Evolutionary conservation across 164 flowering plant species (phyloP).

Genomic region (Tetracentron sinense): DNA sequence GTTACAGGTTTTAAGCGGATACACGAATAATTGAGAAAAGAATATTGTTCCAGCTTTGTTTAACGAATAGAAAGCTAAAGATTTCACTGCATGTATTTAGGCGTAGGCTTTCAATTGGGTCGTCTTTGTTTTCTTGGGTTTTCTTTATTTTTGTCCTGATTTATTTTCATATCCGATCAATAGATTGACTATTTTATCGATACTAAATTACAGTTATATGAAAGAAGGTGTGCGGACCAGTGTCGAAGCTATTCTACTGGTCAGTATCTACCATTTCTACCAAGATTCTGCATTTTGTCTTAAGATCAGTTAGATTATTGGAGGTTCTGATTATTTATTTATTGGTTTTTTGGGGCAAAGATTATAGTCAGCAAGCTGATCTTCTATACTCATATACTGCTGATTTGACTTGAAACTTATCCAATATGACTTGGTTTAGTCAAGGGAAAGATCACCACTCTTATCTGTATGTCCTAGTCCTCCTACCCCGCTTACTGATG

Average conservation of each 20-base stretch:
- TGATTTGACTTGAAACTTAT: not conserved
- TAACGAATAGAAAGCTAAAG: not conserved
- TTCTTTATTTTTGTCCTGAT: not conserved
- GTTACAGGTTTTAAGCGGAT: too few relatives aligned
- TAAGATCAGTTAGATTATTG: too few relatives aligned
- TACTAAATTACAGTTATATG: slow-evolving; percentile 60
- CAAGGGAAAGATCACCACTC: not conserved
- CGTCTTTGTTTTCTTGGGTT: not conserved
- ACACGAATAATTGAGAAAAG: too few relatives aligned
- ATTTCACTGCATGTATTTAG: too few relatives aligned
- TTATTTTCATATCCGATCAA: not conserved
- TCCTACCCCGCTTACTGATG: too few relatives aligned
- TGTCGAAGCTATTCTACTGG: slow-evolving; percentile 96
- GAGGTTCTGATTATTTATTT: too few relatives aligned
- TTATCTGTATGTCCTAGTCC: too few relatives aligned
- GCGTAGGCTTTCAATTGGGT: too few relatives aligned
- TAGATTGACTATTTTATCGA: not conserved
- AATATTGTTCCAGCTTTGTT: not conserved
- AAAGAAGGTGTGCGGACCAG: slow-evolving; percentile 99
- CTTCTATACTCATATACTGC: too few relatives aligned
- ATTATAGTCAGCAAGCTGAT: too few relatives aligned
- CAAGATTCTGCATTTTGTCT: not conserved
- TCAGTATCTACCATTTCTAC: slow-evolving; percentile 18
- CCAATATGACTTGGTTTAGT: not conserved
- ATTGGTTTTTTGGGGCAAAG: too few relatives aligned